Base-by-base conservation (phyloP, 805 yeast species). In the Ogataea degrootiae region DNA sequence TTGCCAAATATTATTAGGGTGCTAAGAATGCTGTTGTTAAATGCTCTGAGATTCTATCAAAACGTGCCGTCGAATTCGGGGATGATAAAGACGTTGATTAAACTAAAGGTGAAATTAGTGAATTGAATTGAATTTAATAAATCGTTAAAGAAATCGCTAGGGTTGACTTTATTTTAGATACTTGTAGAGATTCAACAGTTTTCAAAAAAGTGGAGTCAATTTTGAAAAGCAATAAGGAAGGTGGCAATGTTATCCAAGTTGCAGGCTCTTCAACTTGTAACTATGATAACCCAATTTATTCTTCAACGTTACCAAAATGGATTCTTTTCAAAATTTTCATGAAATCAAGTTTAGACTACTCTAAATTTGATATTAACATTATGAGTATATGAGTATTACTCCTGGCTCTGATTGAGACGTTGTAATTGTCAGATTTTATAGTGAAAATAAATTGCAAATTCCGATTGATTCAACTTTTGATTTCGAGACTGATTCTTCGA, bases 31-130 rank as follows among this genome's bases (percentile, higher is more conserved):
- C 87, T 21, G 82, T 78, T 58, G 80, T 85, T 3, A 63, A 74
- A 0, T 60, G 68, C 9, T 76, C 87, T 12, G 59, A 65, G 37
- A 57, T 61, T 9, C 57, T 65, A 2, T 55, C 74, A 14, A 53
- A 49, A n/a, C 48, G 46, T 26, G 52, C 51, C 9, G 31, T 42
- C 14, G 44, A 49, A 5, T 46, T 35, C 19, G 95, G 95, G 16
- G 90, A 83, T 15, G 79, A 77, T 49, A 52, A 68, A n/a, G 62
- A 69, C 16, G 68, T 85, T 39, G 83, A 86, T 53, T 86, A 85
- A 64, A 75, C 73, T 22, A 67, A 71, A 40, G 73, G 74, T 33
- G 64, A 66, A 3, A 47, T 65, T 60, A 36, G 60, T 67, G 34
- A 62, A 38, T 66, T 68, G 1, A 63, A 69, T 36, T 73, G 73